Evolutionary conservation across 208 protist species (phyloP), one percentile per base, ranked within the genome.

Genomic region (Leishmania mexicana): DNA sequence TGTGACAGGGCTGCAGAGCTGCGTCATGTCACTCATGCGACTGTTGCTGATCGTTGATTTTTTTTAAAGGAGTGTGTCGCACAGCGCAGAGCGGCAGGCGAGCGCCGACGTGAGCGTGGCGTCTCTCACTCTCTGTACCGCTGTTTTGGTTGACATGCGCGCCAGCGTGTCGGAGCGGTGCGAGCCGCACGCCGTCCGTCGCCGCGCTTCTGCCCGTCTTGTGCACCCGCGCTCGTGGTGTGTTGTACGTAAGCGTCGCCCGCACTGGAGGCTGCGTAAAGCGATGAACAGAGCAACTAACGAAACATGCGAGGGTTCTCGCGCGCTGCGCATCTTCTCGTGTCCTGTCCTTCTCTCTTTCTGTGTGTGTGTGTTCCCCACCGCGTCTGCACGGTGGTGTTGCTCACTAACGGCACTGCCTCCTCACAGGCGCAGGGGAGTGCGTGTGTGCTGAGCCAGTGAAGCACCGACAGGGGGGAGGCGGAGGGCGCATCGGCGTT

Each of bases 41-140:
- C 85, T 94, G 77, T 80, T 95, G 78, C 71, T 94, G 68, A 82
- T 96, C 1, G 76, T 96, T 1, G 92, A 96, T 67, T 96, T 89
- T 78, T 93, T 87, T 38, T 92, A 86, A 81, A 86, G 74, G 45
- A 21, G 40, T 7, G 10, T 42, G 10, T 51, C 24, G 24, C 42
- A 19, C n/a, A 21, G 42, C 1, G 42, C 1, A 3, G 42, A 49
- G 42, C 68, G 42, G 40, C 21, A 51, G 42, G 11, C 45, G 68
- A 51, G 42, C 28, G 42, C 21, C 11, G 42, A 5, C 21, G 42
- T 15, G 45, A 0, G n/a, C 10, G 13, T n/a, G 68, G 42, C 24
- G 31, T 71, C 38, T 65, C 60, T 40, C 60, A 15, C 24, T n/a
- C 57, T 6, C 57, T 31, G 24, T 62, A 6, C 11, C n/a, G 3